A percentile compares a stretch with the other conserved stretches of the same genome.
Evolutionary conservation across 2,329 filamentous ascomycete species (phyloP).

Genomic region (Penicillium carneum): DNA sequence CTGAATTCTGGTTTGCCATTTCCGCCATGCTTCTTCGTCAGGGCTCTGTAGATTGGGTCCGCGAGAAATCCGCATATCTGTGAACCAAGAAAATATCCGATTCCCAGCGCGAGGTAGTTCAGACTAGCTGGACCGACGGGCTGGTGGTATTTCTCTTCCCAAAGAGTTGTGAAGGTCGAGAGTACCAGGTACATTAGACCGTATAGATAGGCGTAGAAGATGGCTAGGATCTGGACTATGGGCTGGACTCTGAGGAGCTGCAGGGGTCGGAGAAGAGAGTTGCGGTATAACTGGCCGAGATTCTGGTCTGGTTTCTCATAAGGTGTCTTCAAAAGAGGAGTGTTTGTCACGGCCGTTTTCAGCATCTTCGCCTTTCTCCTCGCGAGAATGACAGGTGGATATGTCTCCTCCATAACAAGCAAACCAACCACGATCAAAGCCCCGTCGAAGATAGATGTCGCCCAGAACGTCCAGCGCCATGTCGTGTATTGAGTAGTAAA

Average conservation of each 20-base stretch:
- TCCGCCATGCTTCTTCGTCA: constrained; percentile 5
- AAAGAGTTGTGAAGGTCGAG: constrained; percentile 64
- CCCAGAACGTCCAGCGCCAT: constrained; percentile 67
- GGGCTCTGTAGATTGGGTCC: constrained; percentile 1
- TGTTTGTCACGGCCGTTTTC: constrained; percentile 29
- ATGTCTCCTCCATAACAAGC: constrained; percentile 67
- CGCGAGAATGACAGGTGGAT: constrained; percentile 65
- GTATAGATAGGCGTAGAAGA: constrained; percentile 63
- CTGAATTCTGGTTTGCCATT: constrained; percentile 61
- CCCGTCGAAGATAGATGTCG: constrained; percentile 65
- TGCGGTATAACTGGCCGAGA: constrained; percentile 33
- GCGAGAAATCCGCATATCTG: constrained; percentile 41
- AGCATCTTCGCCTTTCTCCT: constrained; percentile 58
- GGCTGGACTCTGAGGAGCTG: constrained; percentile 62
- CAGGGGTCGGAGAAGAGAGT: constrained; percentile 59
- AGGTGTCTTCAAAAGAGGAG: constrained; percentile 42
- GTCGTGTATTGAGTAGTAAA: constrained; percentile 44
- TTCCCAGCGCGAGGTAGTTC: constrained; percentile 65
- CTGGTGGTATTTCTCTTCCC: constrained; percentile 60
- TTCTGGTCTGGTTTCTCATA: constrained; percentile 28
- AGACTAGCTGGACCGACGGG: constrained; percentile 61
- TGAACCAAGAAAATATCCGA: constrained; percentile 64
- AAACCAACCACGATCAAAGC: constrained; percentile 65
- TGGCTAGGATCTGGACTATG: constrained; percentile 60
- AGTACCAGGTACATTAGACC: constrained; percentile 67